phyloP scores from a whole-genome alignment of 164 flowering plant species.

The Magnolia changhungtana region DNA sequence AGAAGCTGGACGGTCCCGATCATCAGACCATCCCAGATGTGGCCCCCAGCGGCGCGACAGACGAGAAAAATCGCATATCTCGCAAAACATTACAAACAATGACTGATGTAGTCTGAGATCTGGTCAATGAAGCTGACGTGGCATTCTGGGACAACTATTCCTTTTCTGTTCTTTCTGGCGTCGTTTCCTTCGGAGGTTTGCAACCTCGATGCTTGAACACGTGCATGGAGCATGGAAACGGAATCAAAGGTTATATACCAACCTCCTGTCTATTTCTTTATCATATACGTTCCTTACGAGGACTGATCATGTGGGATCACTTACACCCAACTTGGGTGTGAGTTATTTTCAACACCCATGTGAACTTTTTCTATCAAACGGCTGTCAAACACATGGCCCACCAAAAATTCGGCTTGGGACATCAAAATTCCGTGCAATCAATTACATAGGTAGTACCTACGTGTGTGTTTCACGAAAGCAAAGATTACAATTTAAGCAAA shows the following conservation, averaged over 20 bases:
- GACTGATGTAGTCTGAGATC: background rate
- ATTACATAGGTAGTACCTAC: background rate
- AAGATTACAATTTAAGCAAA: constrained; percentile 2
- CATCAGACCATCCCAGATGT: background rate
- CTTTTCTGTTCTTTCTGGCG: constrained; percentile 6
- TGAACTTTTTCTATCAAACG: background rate
- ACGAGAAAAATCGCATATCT: background rate
- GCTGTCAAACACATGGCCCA: background rate
- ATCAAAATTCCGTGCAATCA: background rate
- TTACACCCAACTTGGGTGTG: no score
- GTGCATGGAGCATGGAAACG: constrained; percentile 16
- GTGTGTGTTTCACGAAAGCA: background rate
- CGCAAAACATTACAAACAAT: background rate
- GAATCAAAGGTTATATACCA: background rate
- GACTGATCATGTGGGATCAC: background rate
- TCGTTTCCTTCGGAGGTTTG: constrained; percentile 17
- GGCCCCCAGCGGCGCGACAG: no score
- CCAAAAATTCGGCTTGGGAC: background rate
- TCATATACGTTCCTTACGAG: background rate
- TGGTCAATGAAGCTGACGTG: constrained; percentile 11
- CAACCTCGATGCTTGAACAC: constrained; percentile 15
- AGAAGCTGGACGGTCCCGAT: background rate
- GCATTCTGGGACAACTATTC: constrained; percentile 23
- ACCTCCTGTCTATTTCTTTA: constrained; percentile 1
- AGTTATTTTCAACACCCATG: background rate